Conservation (phyloP, 306 rosid genomes). For the Lathyrus tuberosus region DNA sequence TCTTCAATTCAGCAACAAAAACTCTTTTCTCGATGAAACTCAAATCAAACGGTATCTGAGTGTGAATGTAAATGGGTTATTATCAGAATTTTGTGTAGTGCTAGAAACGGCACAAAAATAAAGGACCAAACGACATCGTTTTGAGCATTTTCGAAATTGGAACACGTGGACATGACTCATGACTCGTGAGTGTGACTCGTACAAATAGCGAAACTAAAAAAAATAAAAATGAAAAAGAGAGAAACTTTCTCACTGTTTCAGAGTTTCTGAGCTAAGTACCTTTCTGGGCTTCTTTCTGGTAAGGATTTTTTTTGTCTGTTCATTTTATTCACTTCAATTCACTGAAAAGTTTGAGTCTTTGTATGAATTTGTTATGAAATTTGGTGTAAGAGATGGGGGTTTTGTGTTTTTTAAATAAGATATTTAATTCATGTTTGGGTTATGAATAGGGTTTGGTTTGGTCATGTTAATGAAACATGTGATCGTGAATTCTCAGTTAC, state of each 20-base stretch:
- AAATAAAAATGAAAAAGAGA: not conserved
- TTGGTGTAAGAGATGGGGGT: not conserved
- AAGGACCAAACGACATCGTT: slow-evolving; percentile 38
- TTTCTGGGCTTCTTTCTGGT: not conserved
- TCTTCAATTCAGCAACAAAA: slow-evolving; percentile 35
- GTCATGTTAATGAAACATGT: slow-evolving; percentile 55
- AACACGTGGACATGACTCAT: slow-evolving; percentile 8
- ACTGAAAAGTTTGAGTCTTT: not conserved
- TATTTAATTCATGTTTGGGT: slow-evolving; percentile 37
- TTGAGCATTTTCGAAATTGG: not conserved
- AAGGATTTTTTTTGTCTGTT: not conserved
- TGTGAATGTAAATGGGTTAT: not conserved
- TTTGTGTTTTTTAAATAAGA: slow-evolving; percentile 2
- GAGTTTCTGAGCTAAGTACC: slow-evolving; percentile 24
- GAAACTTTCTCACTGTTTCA: slow-evolving; percentile 2
- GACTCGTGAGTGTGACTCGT: not conserved
- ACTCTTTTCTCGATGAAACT: too few relatives aligned
- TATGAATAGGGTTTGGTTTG: slow-evolving; percentile 49
- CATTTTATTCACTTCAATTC: not conserved
- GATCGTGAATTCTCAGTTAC: slow-evolving; percentile 52
- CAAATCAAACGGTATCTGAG: too few relatives aligned
- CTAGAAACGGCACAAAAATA: not conserved
- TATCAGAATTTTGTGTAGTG: not conserved
- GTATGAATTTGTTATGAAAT: not conserved
- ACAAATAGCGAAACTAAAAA: not conserved